Evolutionary conservation across 192 early-diverging fungal species (phyloP).

Genomic region (Pecoramyces ruminantium): DNA sequence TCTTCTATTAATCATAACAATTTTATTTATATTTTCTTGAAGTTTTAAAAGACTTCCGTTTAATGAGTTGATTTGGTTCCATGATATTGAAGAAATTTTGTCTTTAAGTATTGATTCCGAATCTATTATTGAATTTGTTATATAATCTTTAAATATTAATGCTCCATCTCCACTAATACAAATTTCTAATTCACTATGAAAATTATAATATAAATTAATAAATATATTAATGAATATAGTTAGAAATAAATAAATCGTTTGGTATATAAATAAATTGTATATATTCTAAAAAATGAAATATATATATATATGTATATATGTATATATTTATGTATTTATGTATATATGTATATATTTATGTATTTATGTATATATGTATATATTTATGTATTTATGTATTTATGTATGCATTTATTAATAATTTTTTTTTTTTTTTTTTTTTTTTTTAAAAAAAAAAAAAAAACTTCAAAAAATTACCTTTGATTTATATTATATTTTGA

Average conservation of each 20-base stretch:
- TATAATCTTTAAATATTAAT: background rate
- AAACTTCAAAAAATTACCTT: background rate
- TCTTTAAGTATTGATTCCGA: background rate
- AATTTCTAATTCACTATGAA: background rate
- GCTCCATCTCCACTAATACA: background rate
- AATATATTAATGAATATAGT: too few species aligned
- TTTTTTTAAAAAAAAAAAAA: too few species aligned
- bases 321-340: too few species aligned
- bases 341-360: too few species aligned
- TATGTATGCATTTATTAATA: too few species aligned
- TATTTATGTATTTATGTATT: too few species aligned
- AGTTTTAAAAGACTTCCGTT: background rate
- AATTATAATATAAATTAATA: background rate
- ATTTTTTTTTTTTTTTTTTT: too few species aligned
- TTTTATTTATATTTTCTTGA: background rate
- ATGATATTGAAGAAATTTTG: background rate
- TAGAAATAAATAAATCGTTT: too few species aligned
- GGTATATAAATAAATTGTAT: too few species aligned
- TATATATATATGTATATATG: too few species aligned
- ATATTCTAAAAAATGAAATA: too few species aligned
- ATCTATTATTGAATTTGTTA: background rate
- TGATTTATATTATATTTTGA: background rate
- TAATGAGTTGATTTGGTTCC: background rate
- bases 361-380: too few species aligned
- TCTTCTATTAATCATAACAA: background rate